Percentiles rank a stretch among this genome's conserved stretches.
These are phyloP conservation scores for Babesia bigemina DNA, from an alignment of 169 alveolate genomes.

Conservation along the genomic window DNA sequence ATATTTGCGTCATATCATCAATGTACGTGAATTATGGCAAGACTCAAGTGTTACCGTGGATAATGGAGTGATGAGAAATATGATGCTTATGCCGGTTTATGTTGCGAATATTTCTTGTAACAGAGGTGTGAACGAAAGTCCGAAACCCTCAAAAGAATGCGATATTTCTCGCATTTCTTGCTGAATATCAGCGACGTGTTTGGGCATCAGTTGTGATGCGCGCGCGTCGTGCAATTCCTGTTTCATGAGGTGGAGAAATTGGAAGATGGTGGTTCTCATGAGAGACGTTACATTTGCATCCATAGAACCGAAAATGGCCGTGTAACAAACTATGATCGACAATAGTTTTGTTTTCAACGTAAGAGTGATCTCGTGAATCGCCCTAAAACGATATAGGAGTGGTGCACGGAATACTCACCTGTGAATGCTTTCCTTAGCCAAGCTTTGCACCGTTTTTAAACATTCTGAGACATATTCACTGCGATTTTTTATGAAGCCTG, in stretches of 20 bases:
- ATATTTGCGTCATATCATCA: too few relatives aligned
- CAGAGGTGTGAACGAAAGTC: slow-evolving; percentile 33
- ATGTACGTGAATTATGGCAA: too few relatives aligned
- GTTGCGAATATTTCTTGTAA: slow-evolving; percentile 18
- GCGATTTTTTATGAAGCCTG: slow-evolving; percentile 39
- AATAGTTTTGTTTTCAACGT: slow-evolving; percentile 21
- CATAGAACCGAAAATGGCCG: slow-evolving; percentile 28
- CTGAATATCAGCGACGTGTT: slow-evolving; percentile 15
- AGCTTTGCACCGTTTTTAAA: background rate
- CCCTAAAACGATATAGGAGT: background rate
- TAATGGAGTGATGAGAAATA: too few relatives aligned
- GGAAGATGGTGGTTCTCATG: slow-evolving; percentile 24
- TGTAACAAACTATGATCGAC: slow-evolving; percentile 27
- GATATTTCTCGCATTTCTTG: slow-evolving; percentile 34
- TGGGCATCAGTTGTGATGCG: background rate
- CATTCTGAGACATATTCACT: slow-evolving; percentile 20
- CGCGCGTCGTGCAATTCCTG: background rate
- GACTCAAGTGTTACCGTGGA: too few relatives aligned
- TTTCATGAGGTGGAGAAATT: slow-evolving; percentile 13
- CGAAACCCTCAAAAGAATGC: slow-evolving; percentile 20
- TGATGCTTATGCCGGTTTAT: too few relatives aligned
- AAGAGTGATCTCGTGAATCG: slow-evolving; percentile 8
- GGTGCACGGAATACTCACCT: slow-evolving; percentile 17
- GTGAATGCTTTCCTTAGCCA: slow-evolving; percentile 14
- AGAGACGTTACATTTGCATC: slow-evolving; percentile 23